Percentiles rank a stretch among this genome's conserved stretches.
Evolutionary conservation across 2,329 filamentous ascomycete species (phyloP).

Genomic region (Stachybotrys chlorohalonatus): DNA sequence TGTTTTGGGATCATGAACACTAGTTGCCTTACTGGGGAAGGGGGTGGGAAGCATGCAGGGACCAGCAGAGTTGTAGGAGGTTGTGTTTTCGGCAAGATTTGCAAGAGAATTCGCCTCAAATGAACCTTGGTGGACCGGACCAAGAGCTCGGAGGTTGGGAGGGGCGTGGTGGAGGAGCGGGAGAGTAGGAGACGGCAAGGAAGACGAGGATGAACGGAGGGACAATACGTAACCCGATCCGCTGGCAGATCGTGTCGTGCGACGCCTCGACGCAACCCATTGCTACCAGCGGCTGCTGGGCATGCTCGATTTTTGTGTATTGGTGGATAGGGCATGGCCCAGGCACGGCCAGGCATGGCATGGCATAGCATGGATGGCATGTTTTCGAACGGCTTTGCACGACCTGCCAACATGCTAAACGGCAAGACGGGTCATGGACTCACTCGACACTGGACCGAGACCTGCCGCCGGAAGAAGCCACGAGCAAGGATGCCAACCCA

Average conservation of each 20-base stretch:
- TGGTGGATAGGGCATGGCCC: not conserved
- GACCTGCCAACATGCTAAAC: not conserved
- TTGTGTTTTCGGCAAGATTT: constrained; percentile 19
- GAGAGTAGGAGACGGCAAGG: not conserved
- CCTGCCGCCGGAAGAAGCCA: not conserved
- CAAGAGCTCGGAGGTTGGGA: not conserved
- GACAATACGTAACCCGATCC: not conserved
- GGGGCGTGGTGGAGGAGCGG: not conserved
- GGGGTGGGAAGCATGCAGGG: constrained; percentile 11
- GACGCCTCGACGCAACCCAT: too few species aligned
- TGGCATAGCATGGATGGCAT: not conserved
- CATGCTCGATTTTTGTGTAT: not conserved
- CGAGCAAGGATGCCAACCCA: not conserved
- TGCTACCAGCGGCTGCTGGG: too few species aligned
- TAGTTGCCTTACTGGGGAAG: constrained; percentile 7
- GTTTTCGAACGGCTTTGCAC: not conserved
- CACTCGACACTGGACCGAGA: not conserved
- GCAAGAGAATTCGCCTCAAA: constrained; percentile 15
- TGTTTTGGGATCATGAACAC: constrained; percentile 6
- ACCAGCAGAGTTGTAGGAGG: constrained; percentile 15
- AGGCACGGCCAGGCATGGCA: not conserved
- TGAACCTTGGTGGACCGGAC: not conserved
- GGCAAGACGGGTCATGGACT: not conserved
- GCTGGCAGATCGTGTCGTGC: not conserved
- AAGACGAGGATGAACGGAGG: not conserved